Conservation (phyloP, 306 rosid species). For the Castanopsis chinensis region DNA sequence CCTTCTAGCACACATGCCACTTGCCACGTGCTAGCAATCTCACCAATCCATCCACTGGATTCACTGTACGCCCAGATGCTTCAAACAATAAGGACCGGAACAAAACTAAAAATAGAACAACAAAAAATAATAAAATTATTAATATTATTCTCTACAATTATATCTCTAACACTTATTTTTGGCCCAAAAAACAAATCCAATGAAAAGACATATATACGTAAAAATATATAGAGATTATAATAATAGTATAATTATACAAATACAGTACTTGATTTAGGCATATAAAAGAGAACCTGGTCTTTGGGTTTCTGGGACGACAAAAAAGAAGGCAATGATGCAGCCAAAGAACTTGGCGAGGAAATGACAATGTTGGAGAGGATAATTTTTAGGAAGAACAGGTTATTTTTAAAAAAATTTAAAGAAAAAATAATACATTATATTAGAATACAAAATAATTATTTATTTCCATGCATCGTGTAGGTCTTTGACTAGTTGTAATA, state of each 20-base stretch:
- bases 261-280: not conserved
- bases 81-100: constrained; percentile 69
- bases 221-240: too few species aligned
- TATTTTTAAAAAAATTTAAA: too few species aligned
- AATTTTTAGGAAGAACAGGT: too few species aligned
- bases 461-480: too few species aligned
- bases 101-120: constrained; percentile 32
- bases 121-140: not conserved
- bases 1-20: constrained; percentile 65
- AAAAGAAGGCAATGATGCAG: constrained; percentile 59
- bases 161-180: not conserved
- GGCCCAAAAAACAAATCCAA: too few species aligned
- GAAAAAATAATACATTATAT: too few species aligned
- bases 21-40: constrained; percentile 56
- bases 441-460: too few species aligned
- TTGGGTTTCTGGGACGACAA: constrained; percentile 50
- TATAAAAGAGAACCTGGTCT: constrained; percentile 34
- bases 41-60: constrained; percentile 65
- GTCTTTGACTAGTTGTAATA: too few species aligned
- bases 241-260: too few species aligned
- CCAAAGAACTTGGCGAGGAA: constrained; percentile 77
- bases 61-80: constrained; percentile 69
- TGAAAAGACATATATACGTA: too few species aligned
- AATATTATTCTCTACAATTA: not conserved
- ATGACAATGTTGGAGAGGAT: constrained; percentile 41